Conservation (phyloP, 805 yeast species). For the Sugiyamaella americana region DNA sequence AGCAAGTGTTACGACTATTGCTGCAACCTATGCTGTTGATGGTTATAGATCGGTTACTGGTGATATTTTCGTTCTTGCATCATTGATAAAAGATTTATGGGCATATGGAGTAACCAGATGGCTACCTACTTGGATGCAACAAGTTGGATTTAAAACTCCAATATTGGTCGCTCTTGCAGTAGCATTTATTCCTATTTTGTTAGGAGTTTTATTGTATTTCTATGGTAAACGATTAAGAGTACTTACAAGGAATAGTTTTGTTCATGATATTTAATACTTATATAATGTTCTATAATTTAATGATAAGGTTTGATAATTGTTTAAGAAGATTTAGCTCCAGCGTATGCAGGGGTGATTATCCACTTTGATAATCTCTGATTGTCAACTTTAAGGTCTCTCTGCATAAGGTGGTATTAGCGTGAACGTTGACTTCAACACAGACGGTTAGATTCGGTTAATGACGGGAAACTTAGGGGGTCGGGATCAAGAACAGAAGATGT, state of each 20-base stretch:
- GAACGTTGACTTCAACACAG: too few relatives aligned
- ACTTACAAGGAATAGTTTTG: conserved; percentile 6
- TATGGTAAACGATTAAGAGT: conserved; percentile 7
- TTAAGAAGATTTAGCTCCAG: too few relatives aligned
- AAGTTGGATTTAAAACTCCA: conserved; percentile 6
- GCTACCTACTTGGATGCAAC: conserved; percentile 6
- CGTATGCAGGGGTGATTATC: too few relatives aligned
- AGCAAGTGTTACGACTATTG: conserved; percentile 8
- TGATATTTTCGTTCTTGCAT: conserved; percentile 9
- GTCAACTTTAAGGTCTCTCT: too few relatives aligned
- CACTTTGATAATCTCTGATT: too few relatives aligned
- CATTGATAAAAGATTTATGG: conserved; percentile 8
- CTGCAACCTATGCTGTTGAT: conserved; percentile 10
- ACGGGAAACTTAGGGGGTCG: too few relatives aligned
- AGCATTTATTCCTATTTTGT: background rate
- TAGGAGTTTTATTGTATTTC: conserved; percentile 10
- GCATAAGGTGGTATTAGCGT: too few relatives aligned
- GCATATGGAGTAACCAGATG: conserved; percentile 10
- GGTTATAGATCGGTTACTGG: conserved; percentile 10
- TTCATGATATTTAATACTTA: conserved; percentile 7
- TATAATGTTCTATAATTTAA: too few relatives aligned
- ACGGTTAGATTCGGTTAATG: too few relatives aligned
- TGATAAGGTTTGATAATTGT: too few relatives aligned
- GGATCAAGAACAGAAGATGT: too few relatives aligned
- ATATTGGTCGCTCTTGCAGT: conserved; percentile 3